phyloP scores from a whole-genome alignment of 805 yeast species.

The Yamadazyma kitorensis region DNA sequence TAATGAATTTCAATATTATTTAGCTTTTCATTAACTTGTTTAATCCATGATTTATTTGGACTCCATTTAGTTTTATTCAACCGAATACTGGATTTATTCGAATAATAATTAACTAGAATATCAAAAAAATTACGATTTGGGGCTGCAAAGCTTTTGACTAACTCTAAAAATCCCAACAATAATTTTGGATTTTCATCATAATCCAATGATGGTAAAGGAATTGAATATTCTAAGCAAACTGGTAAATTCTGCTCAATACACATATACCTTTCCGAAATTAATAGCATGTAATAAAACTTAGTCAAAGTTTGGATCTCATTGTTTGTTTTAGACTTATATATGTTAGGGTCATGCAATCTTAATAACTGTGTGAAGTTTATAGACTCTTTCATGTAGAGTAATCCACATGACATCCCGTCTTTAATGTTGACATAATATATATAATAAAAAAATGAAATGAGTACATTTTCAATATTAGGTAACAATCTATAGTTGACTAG shows the following conservation, averaged over 20 bases:
- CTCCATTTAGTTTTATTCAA: constrained; percentile 1
- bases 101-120: constrained; percentile 10
- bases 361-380: constrained; percentile 32
- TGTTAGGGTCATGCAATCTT: constrained; percentile 24
- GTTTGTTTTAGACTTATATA: constrained; percentile 15
- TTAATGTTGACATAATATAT: constrained; percentile 27
- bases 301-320: constrained; percentile 30
- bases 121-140: constrained; percentile 33
- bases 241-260: constrained; percentile 35
- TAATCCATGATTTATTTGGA: constrained; percentile 21
- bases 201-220: constrained; percentile 26
- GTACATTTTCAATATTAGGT: constrained; percentile 22
- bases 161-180: constrained; percentile 30
- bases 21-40: constrained; percentile 23
- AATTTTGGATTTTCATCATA: constrained; percentile 31
- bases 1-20: constrained; percentile 13
- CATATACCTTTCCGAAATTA: constrained; percentile 35
- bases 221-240: constrained; percentile 28
- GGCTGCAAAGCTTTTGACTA: constrained; percentile 30
- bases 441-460: constrained; percentile 33
- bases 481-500: constrained; percentile 18
- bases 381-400: constrained; percentile 32
- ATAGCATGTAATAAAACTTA: constrained; percentile 31
- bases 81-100: constrained; percentile 1
- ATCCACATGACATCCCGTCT: constrained; percentile 22